Conservation (phyloP, 306 rosid genomes). For the Albizia julibrissin region DNA sequence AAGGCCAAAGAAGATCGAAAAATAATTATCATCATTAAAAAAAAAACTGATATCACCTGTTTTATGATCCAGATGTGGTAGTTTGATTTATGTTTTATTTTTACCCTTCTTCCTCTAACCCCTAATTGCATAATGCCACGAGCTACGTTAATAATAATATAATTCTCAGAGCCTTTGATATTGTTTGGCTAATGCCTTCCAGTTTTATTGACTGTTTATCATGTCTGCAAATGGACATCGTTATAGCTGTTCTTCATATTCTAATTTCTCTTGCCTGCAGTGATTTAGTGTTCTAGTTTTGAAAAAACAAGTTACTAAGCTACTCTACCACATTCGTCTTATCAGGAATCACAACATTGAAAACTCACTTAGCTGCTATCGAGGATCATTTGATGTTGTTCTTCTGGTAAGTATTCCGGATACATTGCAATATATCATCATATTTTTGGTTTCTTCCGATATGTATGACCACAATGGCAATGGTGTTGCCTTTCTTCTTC, state of each 20-base stretch:
- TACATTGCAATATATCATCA: conserved; percentile 5
- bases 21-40: background rate
- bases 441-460: conserved; percentile 23
- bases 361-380: conserved; percentile 68
- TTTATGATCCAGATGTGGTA: background rate
- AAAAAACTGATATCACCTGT: background rate
- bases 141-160: background rate
- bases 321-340: conserved; percentile 27
- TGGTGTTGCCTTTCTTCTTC: background rate
- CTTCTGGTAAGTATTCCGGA: conserved; percentile 63
- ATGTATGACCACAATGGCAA: conserved; percentile 3
- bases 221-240: background rate
- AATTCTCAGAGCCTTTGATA: background rate
- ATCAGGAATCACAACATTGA: conserved; percentile 79
- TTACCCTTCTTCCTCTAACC: background rate
- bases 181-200: background rate
- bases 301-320: background rate
- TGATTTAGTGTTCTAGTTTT: background rate
- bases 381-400: conserved; percentile 75
- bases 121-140: background rate
- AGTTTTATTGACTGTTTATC: background rate
- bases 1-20: background rate
- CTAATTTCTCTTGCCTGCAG: background rate
- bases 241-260: background rate
- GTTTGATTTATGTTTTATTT: background rate